Evolutionary conservation across 78 protist genomes (phyloP).

Genomic region (Corallochytrium limacisporum): DNA sequence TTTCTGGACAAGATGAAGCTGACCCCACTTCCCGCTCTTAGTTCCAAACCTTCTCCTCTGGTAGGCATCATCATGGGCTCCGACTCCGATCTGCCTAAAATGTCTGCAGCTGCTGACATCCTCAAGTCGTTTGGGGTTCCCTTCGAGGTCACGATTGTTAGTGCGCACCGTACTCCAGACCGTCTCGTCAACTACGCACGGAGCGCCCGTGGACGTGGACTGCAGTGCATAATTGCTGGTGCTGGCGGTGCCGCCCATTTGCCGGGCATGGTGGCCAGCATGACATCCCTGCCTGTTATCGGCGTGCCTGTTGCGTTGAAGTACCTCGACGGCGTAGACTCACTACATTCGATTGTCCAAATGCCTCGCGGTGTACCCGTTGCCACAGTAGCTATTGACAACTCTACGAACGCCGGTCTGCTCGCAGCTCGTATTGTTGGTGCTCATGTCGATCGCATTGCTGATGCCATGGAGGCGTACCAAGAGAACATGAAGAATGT

Average conservation of each 20-base stretch:
- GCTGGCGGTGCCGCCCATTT: conserved; percentile 80
- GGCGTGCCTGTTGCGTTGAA: conserved; percentile 70
- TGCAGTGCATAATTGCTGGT: conserved; percentile 59
- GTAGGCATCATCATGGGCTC: conserved; percentile 82
- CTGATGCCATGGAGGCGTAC: background rate
- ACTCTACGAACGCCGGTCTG: conserved; percentile 53
- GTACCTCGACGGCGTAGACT: conserved; percentile 57
- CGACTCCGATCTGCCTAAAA: conserved; percentile 75
- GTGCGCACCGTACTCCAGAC: conserved; percentile 85
- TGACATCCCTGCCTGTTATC: conserved; percentile 81
- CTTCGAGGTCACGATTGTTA: conserved; percentile 72
- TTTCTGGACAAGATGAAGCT: background rate
- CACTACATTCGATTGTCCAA: conserved; percentile 55
- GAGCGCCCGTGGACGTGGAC: conserved; percentile 55
- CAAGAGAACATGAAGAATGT: conserved; percentile 1
- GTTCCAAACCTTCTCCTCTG: conserved; percentile 10
- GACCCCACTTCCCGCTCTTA: background rate
- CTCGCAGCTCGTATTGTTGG: conserved; percentile 42
- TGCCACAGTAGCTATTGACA: conserved; percentile 60
- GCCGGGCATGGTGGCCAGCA: conserved; percentile 81
- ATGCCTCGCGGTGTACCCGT: conserved; percentile 64
- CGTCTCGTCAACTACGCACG: conserved; percentile 60
- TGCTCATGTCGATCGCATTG: background rate
- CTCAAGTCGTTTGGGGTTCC: conserved; percentile 51
- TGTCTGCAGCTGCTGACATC: conserved; percentile 34